These are phyloP conservation scores for Purpureocillium lavendulum DNA, from an alignment of 2,329 filamentous ascomycete species.

Conservation along the genomic window DNA sequence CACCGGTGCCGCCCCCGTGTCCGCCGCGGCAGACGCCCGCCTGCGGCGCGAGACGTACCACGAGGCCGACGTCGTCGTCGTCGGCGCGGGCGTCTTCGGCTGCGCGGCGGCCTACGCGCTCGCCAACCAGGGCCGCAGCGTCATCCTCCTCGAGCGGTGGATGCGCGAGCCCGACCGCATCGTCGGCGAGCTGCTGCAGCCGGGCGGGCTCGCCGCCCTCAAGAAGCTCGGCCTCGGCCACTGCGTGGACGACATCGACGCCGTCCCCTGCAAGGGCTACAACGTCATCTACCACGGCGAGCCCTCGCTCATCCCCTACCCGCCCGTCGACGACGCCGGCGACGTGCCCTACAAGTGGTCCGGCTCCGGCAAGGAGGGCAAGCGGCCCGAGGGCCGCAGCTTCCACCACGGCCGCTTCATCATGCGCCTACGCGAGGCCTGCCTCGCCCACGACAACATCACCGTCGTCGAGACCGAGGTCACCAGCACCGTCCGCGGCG, in stretches of 20 bases:
- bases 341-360: conserved; percentile 27
- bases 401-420: conserved; percentile 98
- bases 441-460: conserved; percentile 69
- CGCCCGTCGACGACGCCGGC: conserved; percentile 45
- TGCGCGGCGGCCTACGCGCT: conserved; percentile 79
- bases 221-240: conserved; percentile 70
- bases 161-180: conserved; percentile 92
- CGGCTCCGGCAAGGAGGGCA: conserved; percentile 23
- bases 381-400: conserved; percentile 57
- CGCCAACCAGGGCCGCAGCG: conserved; percentile 81
- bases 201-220: conserved; percentile 77
- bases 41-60: conserved; percentile 44
- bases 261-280: conserved; percentile 76
- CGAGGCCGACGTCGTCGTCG: conserved; percentile 77
- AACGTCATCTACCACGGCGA: conserved; percentile 75
- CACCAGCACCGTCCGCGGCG: conserved; percentile 63
- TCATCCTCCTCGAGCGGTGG: conserved; percentile 80
- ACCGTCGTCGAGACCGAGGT: conserved; percentile 87
- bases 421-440: conserved; percentile 67
- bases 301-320: conserved; percentile 71
- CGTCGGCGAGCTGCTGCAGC: conserved; percentile 90
- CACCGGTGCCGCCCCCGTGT: background rate
- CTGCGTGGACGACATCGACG: conserved; percentile 84
- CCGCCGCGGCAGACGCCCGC: conserved; percentile 28
- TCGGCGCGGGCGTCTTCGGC: conserved; percentile 85